Percentiles rank a stretch among this genome's conserved stretches.
These are phyloP conservation scores for Penicillium capsulatum DNA, from an alignment of 2,329 filamentous ascomycete genomes.

Conservation along the genomic window DNA sequence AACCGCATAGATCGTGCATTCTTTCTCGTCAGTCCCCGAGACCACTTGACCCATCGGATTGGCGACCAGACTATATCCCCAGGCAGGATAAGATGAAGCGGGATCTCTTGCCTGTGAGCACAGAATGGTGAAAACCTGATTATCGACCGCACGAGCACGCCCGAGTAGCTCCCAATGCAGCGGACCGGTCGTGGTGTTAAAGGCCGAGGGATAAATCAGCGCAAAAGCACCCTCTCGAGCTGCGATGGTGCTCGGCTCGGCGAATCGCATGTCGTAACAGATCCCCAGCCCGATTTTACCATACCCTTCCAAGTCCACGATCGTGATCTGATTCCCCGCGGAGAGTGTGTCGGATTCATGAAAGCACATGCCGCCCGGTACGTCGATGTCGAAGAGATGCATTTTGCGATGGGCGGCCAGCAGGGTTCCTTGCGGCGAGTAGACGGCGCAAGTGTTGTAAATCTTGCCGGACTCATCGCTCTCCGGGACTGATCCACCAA, in stretches of 20 bases:
- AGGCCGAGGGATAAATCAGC: neutral
- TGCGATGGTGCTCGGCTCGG: conserved; percentile 1
- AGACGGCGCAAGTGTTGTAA: conserved; percentile 1
- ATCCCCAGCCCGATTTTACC: conserved; percentile 1
- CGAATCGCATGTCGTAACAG: conserved; percentile 2
- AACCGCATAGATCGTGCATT: neutral
- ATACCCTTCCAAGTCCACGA: conserved; percentile 1
- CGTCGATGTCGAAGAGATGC: conserved; percentile 1
- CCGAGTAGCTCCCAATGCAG: conserved; percentile 1
- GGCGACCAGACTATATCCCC: conserved; percentile 1
- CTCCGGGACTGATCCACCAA: neutral
- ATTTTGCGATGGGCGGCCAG: conserved; percentile 1
- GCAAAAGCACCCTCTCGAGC: conserved; percentile 2
- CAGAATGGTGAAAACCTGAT: conserved; percentile 1
- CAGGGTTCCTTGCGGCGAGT: neutral
- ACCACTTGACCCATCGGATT: conserved; percentile 1
- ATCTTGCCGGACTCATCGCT: neutral
- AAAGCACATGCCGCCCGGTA: neutral
- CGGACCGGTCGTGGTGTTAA: neutral
- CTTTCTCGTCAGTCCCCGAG: neutral
- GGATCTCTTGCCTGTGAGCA: conserved; percentile 1
- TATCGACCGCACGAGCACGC: neutral
- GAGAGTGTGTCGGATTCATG: conserved; percentile 1
- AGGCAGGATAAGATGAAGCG: neutral
- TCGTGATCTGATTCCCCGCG: neutral